Evolutionary conservation across 495 filamentous ascomycete genomes (phyloP), one percentile per base, ranked within the genome.

Genomic region (Chaetomium cochliodes): DNA sequence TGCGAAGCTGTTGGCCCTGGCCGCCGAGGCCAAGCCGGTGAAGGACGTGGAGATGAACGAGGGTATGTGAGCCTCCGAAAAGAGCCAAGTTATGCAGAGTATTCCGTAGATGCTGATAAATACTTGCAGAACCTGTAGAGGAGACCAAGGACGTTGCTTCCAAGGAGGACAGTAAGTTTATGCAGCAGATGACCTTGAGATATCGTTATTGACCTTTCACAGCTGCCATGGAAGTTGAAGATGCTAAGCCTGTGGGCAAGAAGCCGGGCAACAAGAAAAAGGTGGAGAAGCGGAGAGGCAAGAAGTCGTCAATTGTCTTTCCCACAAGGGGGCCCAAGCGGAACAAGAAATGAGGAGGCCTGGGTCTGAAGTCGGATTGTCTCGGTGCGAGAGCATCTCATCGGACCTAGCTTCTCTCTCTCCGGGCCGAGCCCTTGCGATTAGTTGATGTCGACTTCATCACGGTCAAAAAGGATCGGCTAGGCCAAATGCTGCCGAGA

Each of bases 1-100:
- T 2, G 88, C 89, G 57, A 96, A 91, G 72, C 79, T 96, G 23
- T 79, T 91, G 67, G 89, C 92, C 69, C 73, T 94, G 62, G 88
- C 87, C 13, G 78, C 85, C 18, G 84, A 90, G 71, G 86, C 90
- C 26, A 89, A 86, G 67, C 79, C 82, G 42, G 68, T 73, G 64
- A 64, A 63, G 13, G 77, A 76, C 49, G 73, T 73, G 16, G 78
- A 79, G 70, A 80, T 76, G 70, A 62, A 64, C 8, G 69, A 71
- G 25, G 67, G 72, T 70, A 33, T 5, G 69, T 66, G 47, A 50
- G 22, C 64, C 53, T 18, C 42, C 47, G 16, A 11, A 26, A 23
- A 9, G 18, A 52, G 1, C n/a, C n/a, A n/a, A n/a, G n/a, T n/a
- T 13, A 23, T 5, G 20, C 0, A 20, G 44, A 5, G 8, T n/a